Base-by-base conservation (phyloP, 768 basidiomycete species). In the Mycena venus region DNA sequence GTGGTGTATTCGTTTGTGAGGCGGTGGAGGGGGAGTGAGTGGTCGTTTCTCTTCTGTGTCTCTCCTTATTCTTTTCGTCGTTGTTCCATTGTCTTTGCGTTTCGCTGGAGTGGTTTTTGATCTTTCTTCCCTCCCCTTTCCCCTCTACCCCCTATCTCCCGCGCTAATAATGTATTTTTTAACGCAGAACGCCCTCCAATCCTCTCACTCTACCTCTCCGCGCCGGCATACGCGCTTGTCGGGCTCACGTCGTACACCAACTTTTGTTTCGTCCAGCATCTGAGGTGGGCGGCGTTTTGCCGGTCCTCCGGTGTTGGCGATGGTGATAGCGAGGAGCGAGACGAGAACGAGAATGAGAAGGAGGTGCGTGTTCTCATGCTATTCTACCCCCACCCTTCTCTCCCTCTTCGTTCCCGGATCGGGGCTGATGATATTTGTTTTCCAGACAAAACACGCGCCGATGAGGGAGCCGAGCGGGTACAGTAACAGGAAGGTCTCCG, bases 11-110 rank as follows among this genome's bases (percentile, higher is more conserved):
- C 92, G 36, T 95, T 95, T 79, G 85, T 87, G 59, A 87, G 94
- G 72, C 85, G 93, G 69, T 95, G 94, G 94, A 90, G 94, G 72
- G 86, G 93, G 78, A 94, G 94, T 95, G 80, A 89, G 94, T 93
- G 29, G n/a, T n/a, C n/a, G n/a, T n/a, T 70, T 72, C 79, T 75
- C 69, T 63, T 47, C 21, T 17, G n/a, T n/a, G n/a, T n/a, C 10
- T 47, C 6, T 47, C 44, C 4, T 47, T 10, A 4, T 47, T 21
- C 5, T 21, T 21, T 21, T 10, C 44, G 44, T 10, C 9, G 42
- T 44, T 17, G 42, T 47, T 21, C 4, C 21, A 4, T 47, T 10
- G 44, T 2, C 21, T 47, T 47, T n/a, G 44, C 19, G 7, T 42
- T 17, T 17, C 40, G 42, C 19, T 17, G 42, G 4, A 12, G 9